A percentile compares a stretch with the other conserved stretches of the same genome.
Evolutionary conservation across 1,284 basidiomycete species (phyloP).

Genomic region (Fomitiporia mediterranea): DNA sequence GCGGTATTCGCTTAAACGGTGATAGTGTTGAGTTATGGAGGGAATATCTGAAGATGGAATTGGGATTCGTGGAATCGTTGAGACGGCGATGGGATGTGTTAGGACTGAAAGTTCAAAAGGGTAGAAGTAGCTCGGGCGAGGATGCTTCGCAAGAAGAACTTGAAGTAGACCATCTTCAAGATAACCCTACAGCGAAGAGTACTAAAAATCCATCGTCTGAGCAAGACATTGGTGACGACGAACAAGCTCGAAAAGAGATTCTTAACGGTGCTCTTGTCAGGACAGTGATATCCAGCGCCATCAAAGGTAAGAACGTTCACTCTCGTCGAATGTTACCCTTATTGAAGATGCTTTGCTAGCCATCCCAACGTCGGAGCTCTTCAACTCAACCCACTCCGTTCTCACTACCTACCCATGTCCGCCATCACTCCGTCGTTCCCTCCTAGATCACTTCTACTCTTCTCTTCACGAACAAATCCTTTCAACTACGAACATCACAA

Average conservation of each 20-base stretch:
- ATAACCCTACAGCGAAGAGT: slow-evolving; percentile 29
- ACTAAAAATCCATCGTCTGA: no score
- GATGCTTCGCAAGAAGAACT: slow-evolving; percentile 36
- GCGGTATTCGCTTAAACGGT: slow-evolving; percentile 76
- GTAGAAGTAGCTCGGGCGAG: no score
- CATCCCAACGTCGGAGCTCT: slow-evolving; percentile 53
- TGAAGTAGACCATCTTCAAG: slow-evolving; percentile 22
- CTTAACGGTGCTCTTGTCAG: slow-evolving; percentile 70
- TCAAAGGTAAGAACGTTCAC: slow-evolving; percentile 45
- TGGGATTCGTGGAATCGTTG: slow-evolving; percentile 83
- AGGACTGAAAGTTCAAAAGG: slow-evolving; percentile 53
- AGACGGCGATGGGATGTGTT: slow-evolving; percentile 78
- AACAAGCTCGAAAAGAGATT: slow-evolving; percentile 53
- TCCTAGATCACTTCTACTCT: slow-evolving; percentile 54
- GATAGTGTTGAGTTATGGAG: slow-evolving; percentile 74
- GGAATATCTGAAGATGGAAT: slow-evolving; percentile 89
- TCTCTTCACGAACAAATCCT: slow-evolving; percentile 43
- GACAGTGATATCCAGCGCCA: slow-evolving; percentile 60
- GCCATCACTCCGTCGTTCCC: slow-evolving; percentile 37
- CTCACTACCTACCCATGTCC: slow-evolving; percentile 54
- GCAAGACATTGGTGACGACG: no score
- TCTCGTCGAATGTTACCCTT: neutral
- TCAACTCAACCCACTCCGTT: slow-evolving; percentile 48
- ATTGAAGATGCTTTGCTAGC: slow-evolving; percentile 36
- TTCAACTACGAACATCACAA: neutral